These are phyloP conservation scores for Linum usitatissimum DNA, from an alignment of 345 rosid genomes.

Conservation along the genomic window DNA sequence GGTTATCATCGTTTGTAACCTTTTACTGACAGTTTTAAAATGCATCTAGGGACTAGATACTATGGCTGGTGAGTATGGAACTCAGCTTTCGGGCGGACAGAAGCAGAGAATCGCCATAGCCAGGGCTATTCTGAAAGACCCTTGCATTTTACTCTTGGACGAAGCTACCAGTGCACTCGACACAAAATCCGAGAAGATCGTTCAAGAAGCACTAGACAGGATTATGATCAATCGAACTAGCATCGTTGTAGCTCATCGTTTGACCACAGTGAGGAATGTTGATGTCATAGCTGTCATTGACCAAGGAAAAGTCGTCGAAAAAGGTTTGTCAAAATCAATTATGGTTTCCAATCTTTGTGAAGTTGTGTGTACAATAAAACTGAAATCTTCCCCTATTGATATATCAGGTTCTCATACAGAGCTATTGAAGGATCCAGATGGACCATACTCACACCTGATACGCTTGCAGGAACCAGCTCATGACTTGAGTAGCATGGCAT, in stretches of 20 bases:
- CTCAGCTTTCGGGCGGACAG: slow-evolving; percentile 23
- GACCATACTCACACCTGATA: slow-evolving; percentile 1
- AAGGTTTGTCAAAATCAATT: not conserved
- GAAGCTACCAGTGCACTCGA: slow-evolving; percentile 24
- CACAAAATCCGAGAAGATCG: slow-evolving; percentile 18
- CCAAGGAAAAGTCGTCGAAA: slow-evolving; percentile 1
- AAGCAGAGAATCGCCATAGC: slow-evolving; percentile 25
- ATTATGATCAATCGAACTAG: slow-evolving; percentile 20
- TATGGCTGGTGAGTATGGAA: slow-evolving; percentile 21
- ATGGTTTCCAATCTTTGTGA: too few species aligned
- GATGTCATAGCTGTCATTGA: slow-evolving; percentile 7
- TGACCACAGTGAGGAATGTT: slow-evolving; percentile 17
- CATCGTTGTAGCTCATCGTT: slow-evolving; percentile 18
- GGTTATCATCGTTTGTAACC: too few species aligned
- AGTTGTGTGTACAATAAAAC: too few species aligned
- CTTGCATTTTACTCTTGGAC: slow-evolving; percentile 20
- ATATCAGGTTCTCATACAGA: not conserved
- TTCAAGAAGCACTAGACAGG: slow-evolving; percentile 22
- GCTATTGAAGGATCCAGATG: not conserved
- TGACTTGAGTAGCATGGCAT: not conserved
- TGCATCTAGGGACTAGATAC: slow-evolving; percentile 15
- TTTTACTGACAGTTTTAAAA: not conserved
- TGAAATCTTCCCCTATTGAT: not conserved
- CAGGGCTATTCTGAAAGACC: slow-evolving; percentile 20
- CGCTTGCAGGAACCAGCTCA: not conserved